Conservation (phyloP, 2,329 filamentous ascomycete genomes). For the Penicillium sclerotiorum region DNA sequence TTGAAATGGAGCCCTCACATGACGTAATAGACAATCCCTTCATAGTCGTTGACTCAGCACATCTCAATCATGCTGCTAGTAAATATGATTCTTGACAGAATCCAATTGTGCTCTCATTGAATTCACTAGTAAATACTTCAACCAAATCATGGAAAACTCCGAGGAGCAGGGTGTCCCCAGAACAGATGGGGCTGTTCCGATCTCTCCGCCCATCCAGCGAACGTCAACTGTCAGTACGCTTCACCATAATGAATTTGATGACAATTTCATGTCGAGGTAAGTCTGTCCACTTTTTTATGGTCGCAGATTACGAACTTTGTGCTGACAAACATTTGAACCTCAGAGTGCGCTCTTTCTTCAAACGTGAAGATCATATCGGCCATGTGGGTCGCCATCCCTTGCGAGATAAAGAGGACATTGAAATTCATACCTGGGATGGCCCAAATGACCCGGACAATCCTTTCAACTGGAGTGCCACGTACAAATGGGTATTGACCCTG, state of each 20-base stretch:
- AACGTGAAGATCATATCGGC: conserved; percentile 28
- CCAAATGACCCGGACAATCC: conserved; percentile 35
- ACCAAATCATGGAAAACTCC: conserved; percentile 3
- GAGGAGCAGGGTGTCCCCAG: background rate
- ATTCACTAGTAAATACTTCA: no score
- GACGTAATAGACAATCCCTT: background rate
- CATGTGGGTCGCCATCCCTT: conserved; percentile 26
- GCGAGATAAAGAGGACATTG: conserved; percentile 23
- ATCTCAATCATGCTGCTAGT: no score
- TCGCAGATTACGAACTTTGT: no score
- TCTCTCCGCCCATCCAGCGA: conserved; percentile 7
- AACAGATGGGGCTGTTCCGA: background rate
- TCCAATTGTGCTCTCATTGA: no score
- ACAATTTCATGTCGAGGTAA: conserved; percentile 27
- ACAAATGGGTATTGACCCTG: conserved; percentile 48
- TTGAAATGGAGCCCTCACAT: no score
- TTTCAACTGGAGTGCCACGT: conserved; percentile 46
- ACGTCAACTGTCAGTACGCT: conserved; percentile 24
- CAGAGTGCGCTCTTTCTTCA: conserved; percentile 28
- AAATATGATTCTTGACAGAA: no score
- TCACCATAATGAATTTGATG: conserved; percentile 29
- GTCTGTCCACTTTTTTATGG: no score
- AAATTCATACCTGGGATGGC: conserved; percentile 35
- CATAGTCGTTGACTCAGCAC: conserved; percentile 16
- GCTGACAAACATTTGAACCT: background rate